Conservation (phyloP, 306 rosid species). For the Canavalia ensiformis region DNA sequence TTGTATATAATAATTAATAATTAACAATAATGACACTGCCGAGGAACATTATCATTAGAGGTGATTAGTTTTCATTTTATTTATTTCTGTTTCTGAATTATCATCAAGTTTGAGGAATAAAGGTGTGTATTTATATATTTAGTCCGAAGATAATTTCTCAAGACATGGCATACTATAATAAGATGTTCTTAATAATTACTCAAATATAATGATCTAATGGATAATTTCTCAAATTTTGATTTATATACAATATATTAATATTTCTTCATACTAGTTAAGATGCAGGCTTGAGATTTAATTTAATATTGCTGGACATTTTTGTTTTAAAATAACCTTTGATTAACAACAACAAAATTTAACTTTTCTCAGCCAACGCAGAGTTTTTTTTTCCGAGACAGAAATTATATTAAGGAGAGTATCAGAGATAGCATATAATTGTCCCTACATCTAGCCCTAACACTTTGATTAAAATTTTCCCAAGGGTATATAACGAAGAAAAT, state of each 20-base stretch:
- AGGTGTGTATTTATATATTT: slow-evolving; percentile 34
- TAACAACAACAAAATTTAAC: too few relatives aligned
- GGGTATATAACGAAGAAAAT: not conserved
- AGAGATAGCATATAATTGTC: too few relatives aligned
- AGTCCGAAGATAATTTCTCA: slow-evolving; percentile 39
- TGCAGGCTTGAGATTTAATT: slow-evolving; percentile 26
- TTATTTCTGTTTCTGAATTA: not conserved
- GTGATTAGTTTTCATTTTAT: not conserved
- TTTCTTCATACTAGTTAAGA: not conserved
- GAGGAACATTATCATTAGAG: slow-evolving; percentile 39
- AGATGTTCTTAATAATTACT: slow-evolving; percentile 32
- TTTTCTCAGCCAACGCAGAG: too few relatives aligned
- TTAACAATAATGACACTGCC: not conserved
- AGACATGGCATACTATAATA: slow-evolving; percentile 35
- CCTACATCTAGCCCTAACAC: too few relatives aligned
- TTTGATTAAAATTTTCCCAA: too few relatives aligned
- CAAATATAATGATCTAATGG: not conserved
- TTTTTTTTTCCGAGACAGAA: too few relatives aligned
- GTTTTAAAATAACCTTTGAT: not conserved
- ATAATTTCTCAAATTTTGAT: too few relatives aligned
- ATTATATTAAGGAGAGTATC: too few relatives aligned
- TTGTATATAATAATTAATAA: slow-evolving; percentile 53
- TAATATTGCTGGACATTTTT: not conserved
- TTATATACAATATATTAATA: too few relatives aligned
- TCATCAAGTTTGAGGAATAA: slow-evolving; percentile 32